Base-by-base conservation (phyloP, 2,329 filamentous ascomycete species). In the Neopestalotiopsis sp. region DNA sequence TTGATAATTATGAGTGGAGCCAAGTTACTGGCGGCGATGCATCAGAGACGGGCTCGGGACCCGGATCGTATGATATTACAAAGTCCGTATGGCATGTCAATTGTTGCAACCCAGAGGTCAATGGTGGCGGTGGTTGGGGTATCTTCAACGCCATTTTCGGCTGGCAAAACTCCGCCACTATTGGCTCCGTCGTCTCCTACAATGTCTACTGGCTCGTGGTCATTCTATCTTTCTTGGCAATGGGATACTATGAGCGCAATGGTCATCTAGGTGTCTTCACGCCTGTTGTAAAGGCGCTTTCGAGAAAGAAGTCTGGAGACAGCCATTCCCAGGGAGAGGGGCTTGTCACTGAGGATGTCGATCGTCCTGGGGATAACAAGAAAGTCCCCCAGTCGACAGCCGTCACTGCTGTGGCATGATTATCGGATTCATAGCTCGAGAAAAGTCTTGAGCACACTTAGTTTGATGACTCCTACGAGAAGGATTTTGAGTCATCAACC, bases 121-220 rank as follows among this genome's bases (percentile, higher is more conserved):
- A 93, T 71, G 91, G 92, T 34, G 91, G 91, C 62, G 90, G 91
- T 49, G 93, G 92, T 59, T 97, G 94, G 94, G 93, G 93, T 67
- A 90, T 97, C 73, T 94, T 97, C 85, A 95, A 97, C 75, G 90
- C 93, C 69, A 86, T 97, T 66, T 85, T 97, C 12, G 94, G 94
- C 69, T 97, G 94, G 94, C 88, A 90, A 70, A 97, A 97, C 82
- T 94, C 92, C 13, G 94, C 93, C 5, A 97, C 94, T 1, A 94
- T 95, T 75, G 94, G 94, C 65, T 95, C 93, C 1, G 92, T 97
- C 72, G 90, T 97, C 71, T 90, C 92, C 1, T 97, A 97, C 83
- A 97, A 96, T 78, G 69, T 95, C 17, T 97, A 97, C 83, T 97
- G 94, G 94, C 81, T 96, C 65, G 84, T 84, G 9, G 86, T 94